Conservation (phyloP, 805 yeast species). For the Kurtzmaniella fragi region DNA sequence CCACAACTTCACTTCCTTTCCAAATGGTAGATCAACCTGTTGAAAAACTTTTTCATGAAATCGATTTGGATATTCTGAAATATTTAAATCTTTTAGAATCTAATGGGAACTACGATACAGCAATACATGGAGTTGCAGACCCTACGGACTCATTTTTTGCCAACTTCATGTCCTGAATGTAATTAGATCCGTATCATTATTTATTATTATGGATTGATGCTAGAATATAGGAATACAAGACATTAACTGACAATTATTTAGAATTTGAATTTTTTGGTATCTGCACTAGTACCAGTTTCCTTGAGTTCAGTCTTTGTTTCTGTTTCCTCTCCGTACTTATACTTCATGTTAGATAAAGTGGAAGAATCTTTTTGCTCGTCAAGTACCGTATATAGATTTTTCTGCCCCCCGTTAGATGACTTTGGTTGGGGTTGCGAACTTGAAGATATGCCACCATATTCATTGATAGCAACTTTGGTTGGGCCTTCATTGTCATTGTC, state of each 20-base stretch:
- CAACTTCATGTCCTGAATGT: slow-evolving; percentile 2
- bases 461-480: slow-evolving; percentile 1
- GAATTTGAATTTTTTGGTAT: slow-evolving; percentile 2
- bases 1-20: background rate
- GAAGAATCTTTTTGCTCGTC: background rate
- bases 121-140: background rate
- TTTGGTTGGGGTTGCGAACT: background rate
- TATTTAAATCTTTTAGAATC: slow-evolving; percentile 25
- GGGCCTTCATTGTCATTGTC: background rate
- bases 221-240: no score
- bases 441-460: slow-evolving; percentile 2
- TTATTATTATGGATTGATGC: no score
- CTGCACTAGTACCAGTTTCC: background rate
- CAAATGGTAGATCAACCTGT: slow-evolving; percentile 7
- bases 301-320: background rate
- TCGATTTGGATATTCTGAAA: slow-evolving; percentile 24
- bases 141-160: slow-evolving; percentile 3
- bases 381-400: background rate
- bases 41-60: slow-evolving; percentile 26
- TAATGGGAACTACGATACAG: slow-evolving; percentile 5
- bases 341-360: no score
- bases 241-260: no score
- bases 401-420: background rate
- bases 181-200: no score
- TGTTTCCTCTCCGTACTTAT: no score